Percentiles rank a stretch among this genome's conserved stretches.
These are phyloP conservation scores for Leccinellum rugosiceps DNA, from an alignment of 768 basidiomycete species.

Conservation along the genomic window DNA sequence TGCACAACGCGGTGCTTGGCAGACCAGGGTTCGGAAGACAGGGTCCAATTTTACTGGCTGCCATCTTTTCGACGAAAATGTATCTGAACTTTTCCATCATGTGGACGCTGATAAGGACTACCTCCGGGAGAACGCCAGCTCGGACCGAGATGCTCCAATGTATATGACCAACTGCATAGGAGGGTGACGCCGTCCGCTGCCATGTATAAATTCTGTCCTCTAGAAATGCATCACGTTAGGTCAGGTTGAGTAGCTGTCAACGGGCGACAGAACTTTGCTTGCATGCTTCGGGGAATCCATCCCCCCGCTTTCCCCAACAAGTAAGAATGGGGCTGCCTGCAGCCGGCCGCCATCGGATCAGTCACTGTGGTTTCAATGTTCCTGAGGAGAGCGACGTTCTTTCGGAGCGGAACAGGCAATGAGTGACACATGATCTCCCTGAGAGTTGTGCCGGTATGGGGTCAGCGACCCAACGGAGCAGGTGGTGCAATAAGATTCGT, in stretches of 20 bases:
- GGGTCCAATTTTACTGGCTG: neutral
- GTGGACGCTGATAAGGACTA: neutral
- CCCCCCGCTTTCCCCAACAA: neutral
- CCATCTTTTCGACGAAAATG: neutral
- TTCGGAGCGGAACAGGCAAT: neutral
- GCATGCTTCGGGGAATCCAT: neutral
- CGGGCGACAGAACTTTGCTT: neutral
- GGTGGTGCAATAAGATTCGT: neutral
- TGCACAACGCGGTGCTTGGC: neutral
- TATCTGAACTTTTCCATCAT: neutral
- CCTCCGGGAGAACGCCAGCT: neutral
- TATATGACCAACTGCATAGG: no score
- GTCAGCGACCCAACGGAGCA: neutral
- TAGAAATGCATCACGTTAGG: neutral
- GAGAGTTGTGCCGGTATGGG: neutral
- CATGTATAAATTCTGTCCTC: neutral
- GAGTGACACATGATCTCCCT: neutral
- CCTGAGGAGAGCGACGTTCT: neutral
- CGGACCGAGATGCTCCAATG: neutral
- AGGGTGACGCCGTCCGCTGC: no score
- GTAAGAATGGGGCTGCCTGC: neutral
- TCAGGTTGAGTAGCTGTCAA: neutral
- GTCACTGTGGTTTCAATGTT: neutral
- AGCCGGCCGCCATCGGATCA: neutral
- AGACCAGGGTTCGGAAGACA: neutral